These are phyloP conservation scores for Fusarium globosum DNA, from an alignment of 2,329 filamentous ascomycete species.

Conservation along the genomic window DNA sequence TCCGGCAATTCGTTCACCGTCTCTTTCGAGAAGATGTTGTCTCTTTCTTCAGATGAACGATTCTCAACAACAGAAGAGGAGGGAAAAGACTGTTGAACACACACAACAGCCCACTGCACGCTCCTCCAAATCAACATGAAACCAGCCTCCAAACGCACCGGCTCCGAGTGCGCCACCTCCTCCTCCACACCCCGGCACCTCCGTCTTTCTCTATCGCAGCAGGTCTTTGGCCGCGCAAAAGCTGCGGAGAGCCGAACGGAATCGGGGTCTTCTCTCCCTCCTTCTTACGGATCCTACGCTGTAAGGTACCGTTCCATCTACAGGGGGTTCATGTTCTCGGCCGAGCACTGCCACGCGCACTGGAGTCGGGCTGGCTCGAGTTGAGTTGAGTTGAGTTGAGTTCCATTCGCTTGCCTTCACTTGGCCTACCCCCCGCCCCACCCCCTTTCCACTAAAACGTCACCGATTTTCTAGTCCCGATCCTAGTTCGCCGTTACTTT, in stretches of 20 bases:
- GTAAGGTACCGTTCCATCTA: background rate
- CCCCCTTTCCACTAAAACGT: slow-evolving; percentile 27
- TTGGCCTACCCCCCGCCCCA: background rate
- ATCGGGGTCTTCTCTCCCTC: slow-evolving; percentile 4
- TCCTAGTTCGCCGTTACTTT: slow-evolving; percentile 20
- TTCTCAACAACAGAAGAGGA: background rate
- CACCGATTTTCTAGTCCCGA: slow-evolving; percentile 31
- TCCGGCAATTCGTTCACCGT: slow-evolving; percentile 22
- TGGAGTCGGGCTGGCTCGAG: background rate
- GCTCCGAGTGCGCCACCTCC: slow-evolving; percentile 16
- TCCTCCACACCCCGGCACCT: slow-evolving; percentile 17
- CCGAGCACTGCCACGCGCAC: slow-evolving; percentile 40
- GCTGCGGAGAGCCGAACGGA: background rate
- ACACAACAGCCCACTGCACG: slow-evolving; percentile 32
- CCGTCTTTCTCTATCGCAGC: background rate
- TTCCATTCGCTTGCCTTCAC: background rate
- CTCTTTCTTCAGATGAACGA: background rate
- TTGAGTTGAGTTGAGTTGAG: background rate
- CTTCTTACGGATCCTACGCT: background rate
- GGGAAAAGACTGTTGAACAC: background rate
- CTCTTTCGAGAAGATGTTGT: slow-evolving; percentile 10
- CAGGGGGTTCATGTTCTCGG: slow-evolving; percentile 35
- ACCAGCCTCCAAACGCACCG: slow-evolving; percentile 32
- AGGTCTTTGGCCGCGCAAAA: background rate
- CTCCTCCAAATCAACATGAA: slow-evolving; percentile 43